Evolutionary conservation across 495 filamentous ascomycete genomes (phyloP).

Genomic region (Aspergillus conjunctus): DNA sequence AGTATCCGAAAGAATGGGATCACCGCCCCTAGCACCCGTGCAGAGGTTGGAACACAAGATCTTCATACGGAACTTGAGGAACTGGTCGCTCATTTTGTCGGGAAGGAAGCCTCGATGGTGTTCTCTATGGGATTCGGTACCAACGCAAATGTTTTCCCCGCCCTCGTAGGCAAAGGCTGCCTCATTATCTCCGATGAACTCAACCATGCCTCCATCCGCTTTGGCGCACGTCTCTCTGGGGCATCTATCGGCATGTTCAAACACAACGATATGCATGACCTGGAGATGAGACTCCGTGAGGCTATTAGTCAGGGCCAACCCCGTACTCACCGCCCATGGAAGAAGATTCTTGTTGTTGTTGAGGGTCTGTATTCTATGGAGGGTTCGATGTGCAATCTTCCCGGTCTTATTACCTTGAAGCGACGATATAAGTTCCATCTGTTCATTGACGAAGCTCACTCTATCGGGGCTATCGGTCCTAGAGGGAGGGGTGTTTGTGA

Average conservation of each 20-base stretch:
- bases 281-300: conserved; percentile 84
- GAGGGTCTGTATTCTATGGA: conserved; percentile 99
- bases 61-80: conserved; percentile 86
- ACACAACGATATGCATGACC: conserved; percentile 90
- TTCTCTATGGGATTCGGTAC: conserved; percentile 99
- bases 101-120: conserved; percentile 91
- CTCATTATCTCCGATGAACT: conserved; percentile 95
- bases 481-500: conserved; percentile 91
- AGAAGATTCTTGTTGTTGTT: conserved; percentile 95
- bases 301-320: conserved; percentile 95
- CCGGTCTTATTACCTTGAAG: conserved; percentile 80
- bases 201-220: conserved; percentile 96
- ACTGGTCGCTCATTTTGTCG: conserved; percentile 84
- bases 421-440: conserved; percentile 95
- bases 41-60: conserved; percentile 85
- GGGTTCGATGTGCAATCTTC: conserved; percentile 95
- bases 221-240: conserved; percentile 89
- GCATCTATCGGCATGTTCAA: conserved; percentile 95
- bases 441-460: conserved; percentile 96
- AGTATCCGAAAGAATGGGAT: conserved; percentile 82
- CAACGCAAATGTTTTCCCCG: conserved; percentile 87
- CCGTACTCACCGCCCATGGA: conserved; percentile 95
- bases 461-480: conserved; percentile 89
- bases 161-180: conserved; percentile 86
- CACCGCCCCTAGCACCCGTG: conserved; percentile 74